These are phyloP conservation scores for Xylaria intraflava DNA, from an alignment of 495 filamentous ascomycete species.

Conservation along the genomic window DNA sequence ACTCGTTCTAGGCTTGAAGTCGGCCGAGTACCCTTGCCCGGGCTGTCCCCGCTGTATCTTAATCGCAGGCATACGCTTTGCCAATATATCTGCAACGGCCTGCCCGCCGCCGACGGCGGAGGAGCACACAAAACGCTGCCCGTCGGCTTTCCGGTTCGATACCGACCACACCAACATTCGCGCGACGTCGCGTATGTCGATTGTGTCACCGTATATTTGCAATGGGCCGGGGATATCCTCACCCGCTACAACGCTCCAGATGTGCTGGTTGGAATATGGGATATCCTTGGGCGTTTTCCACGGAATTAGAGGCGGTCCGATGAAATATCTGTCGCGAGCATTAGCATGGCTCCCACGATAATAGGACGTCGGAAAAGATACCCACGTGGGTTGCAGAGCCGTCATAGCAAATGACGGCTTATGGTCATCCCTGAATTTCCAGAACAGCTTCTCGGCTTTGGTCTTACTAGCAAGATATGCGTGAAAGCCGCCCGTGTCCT, in stretches of 20 bases:
- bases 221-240: conserved; percentile 17
- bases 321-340: conserved; percentile 18
- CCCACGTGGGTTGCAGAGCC: conserved; percentile 42
- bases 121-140: conserved; percentile 27
- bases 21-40: conserved; percentile 17
- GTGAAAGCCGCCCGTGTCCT: conserved; percentile 20
- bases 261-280: conserved; percentile 16
- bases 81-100: conserved; percentile 27
- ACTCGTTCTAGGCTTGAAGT: conserved; percentile 11
- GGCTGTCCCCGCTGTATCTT: conserved; percentile 14
- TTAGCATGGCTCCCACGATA: not conserved
- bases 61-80: conserved; percentile 14
- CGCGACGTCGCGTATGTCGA: conserved; percentile 33
- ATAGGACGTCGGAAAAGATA: not conserved
- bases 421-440: conserved; percentile 46
- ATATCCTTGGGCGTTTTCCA: conserved; percentile 16
- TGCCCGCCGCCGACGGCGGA: conserved; percentile 21
- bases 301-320: conserved; percentile 21
- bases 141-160: conserved; percentile 9
- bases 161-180: conserved; percentile 27
- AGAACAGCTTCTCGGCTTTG: conserved; percentile 45
- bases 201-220: conserved; percentile 19
- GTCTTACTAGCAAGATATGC: conserved; percentile 53
- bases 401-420: conserved; percentile 46
- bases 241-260: conserved; percentile 16